Conservation (phyloP, 1,284 basidiomycete genomes). For the Anthracocystis walkeri region DNA sequence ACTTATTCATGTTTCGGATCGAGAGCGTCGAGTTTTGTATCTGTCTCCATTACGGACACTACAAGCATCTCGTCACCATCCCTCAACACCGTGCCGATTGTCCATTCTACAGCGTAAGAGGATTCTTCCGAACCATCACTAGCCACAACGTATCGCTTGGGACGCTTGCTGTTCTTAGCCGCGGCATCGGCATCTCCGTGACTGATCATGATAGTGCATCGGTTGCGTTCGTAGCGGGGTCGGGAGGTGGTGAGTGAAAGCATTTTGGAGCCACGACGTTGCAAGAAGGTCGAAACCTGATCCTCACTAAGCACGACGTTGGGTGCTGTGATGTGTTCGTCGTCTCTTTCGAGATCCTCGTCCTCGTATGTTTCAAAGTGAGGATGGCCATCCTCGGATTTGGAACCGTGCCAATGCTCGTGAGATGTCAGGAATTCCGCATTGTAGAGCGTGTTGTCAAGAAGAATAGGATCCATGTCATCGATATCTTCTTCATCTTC, state of each 20-base stretch:
- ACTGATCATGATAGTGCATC: slow-evolving; percentile 88
- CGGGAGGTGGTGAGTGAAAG: slow-evolving; percentile 67
- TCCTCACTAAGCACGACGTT: slow-evolving; percentile 50
- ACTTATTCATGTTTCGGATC: slow-evolving; percentile 75
- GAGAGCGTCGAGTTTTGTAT: slow-evolving; percentile 74
- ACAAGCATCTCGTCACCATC: slow-evolving; percentile 80
- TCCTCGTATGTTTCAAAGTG: slow-evolving; percentile 49
- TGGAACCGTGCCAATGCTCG: slow-evolving; percentile 48
- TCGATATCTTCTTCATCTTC: slow-evolving; percentile 41
- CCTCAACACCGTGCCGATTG: slow-evolving; percentile 91
- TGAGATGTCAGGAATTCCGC: slow-evolving; percentile 60
- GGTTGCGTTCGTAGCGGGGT: slow-evolving; percentile 87
- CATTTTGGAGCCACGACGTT: slow-evolving; percentile 41
- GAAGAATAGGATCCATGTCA: slow-evolving; percentile 49
- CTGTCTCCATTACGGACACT: slow-evolving; percentile 92
- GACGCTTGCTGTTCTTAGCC: slow-evolving; percentile 73
- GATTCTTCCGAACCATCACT: slow-evolving; percentile 85
- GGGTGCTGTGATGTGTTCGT: slow-evolving; percentile 48
- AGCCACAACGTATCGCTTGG: slow-evolving; percentile 85
- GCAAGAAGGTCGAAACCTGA: slow-evolving; percentile 35
- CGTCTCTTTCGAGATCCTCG: slow-evolving; percentile 39
- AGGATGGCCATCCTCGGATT: slow-evolving; percentile 34
- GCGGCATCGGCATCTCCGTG: slow-evolving; percentile 72
- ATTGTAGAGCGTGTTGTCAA: slow-evolving; percentile 64
- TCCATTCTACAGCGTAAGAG: slow-evolving; percentile 71